Conservation (phyloP, 306 rosid genomes). For the Vachellia collinsii region DNA sequence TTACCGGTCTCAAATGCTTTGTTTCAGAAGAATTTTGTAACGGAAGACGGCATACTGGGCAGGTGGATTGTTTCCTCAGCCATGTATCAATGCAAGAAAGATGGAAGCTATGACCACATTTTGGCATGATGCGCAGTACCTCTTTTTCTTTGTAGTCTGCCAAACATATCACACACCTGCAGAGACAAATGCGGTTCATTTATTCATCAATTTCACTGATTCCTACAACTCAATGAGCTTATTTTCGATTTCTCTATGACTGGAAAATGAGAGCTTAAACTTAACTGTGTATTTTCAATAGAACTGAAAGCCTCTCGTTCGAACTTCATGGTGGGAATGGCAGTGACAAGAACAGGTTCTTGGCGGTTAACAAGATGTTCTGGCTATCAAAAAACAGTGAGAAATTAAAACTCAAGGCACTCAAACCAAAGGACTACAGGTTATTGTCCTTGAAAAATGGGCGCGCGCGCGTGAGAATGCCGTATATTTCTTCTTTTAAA, state of each 20-base stretch:
- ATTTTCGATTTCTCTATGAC: not conserved
- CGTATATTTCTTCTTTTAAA: not conserved
- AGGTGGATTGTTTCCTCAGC: slow-evolving; percentile 87
- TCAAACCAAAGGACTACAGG: slow-evolving; percentile 22
- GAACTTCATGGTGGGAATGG: slow-evolving; percentile 92
- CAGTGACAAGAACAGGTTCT: slow-evolving; percentile 79
- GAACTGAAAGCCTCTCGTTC: slow-evolving; percentile 81
- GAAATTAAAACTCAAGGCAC: slow-evolving; percentile 49
- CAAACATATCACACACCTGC: slow-evolving; percentile 94
- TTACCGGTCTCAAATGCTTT: slow-evolving; percentile 60
- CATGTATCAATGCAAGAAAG: slow-evolving; percentile 90
- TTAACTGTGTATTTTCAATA: slow-evolving; percentile 80
- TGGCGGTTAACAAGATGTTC: slow-evolving; percentile 67
- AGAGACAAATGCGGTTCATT: slow-evolving; percentile 27
- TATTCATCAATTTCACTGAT: slow-evolving; percentile 2
- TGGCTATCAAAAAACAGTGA: slow-evolving; percentile 77
- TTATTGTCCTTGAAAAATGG: not conserved
- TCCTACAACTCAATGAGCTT: not conserved
- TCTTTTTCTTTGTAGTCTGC: slow-evolving; percentile 90
- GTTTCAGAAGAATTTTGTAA: slow-evolving; percentile 57
- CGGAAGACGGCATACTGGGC: slow-evolving; percentile 91
- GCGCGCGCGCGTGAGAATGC: no score
- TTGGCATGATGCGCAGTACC: slow-evolving; percentile 80
- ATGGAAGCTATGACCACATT: slow-evolving; percentile 91
- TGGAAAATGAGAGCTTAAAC: slow-evolving; percentile 42